Percentiles rank a stretch among this genome's conserved stretches.
phyloP scores from a whole-genome alignment of 2,329 filamentous ascomycete genomes.

The Phoma herbarum region DNA sequence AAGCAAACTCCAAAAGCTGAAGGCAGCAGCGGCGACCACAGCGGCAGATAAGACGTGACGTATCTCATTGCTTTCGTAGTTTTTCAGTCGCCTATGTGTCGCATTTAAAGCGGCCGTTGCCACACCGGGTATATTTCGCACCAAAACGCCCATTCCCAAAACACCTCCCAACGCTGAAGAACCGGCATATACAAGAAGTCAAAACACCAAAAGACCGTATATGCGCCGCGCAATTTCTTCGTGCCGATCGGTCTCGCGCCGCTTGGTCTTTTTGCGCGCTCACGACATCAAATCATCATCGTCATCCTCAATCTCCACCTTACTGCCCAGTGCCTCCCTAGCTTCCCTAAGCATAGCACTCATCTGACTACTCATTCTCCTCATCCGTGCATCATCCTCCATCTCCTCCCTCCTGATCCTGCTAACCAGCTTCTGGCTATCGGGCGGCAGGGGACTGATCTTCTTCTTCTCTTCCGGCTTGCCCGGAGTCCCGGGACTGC shows the following conservation, averaged over 20 bases:
- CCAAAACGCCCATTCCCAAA: not conserved
- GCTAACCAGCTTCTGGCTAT: slow-evolving; percentile 79
- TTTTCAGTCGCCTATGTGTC: not conserved
- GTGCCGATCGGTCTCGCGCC: no score
- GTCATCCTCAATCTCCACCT: slow-evolving; percentile 51
- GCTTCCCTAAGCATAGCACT: slow-evolving; percentile 90
- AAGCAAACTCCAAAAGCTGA: no score
- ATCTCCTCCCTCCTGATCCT: slow-evolving; percentile 76
- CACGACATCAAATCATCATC: slow-evolving; percentile 32
- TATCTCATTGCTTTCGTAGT: not conserved
- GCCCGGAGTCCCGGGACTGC: slow-evolving; percentile 33
- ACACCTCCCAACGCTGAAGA: not conserved
- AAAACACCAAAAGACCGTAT: not conserved
- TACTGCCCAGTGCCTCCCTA: slow-evolving; percentile 76
- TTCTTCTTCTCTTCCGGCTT: slow-evolving; percentile 33
- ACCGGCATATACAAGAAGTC: not conserved
- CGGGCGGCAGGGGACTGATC: slow-evolving; percentile 58
- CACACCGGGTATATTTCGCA: not conserved
- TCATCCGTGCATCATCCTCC: slow-evolving; percentile 80
- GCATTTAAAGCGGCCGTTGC: not conserved
- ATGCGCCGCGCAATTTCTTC: no score
- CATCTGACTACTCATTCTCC: slow-evolving; percentile 79
- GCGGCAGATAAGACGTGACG: not conserved
- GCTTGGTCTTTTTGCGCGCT: not conserved
- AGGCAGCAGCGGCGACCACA: not conserved